Evolutionary conservation across 202 grass and related monocot species (phyloP).

Genomic region (Digitaria exilis): DNA sequence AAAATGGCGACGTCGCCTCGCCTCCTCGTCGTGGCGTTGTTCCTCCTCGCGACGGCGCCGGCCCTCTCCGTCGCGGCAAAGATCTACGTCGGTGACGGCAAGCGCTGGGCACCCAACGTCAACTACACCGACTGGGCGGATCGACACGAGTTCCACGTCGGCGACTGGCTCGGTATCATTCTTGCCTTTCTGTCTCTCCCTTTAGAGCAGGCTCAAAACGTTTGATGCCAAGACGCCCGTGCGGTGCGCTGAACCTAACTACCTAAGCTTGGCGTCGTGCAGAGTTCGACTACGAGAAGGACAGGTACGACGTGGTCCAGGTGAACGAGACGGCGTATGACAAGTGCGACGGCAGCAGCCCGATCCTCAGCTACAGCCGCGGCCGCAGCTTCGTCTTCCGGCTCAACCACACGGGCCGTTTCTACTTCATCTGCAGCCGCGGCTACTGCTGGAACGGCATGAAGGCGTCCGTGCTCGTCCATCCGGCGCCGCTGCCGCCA

Average conservation of each 20-base stretch:
- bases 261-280: neutral
- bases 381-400: constrained; percentile 45
- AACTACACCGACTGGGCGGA: constrained; percentile 60
- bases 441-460: constrained; percentile 63
- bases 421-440: constrained; percentile 71
- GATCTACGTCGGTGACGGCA: constrained; percentile 39
- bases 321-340: constrained; percentile 51
- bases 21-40: neutral
- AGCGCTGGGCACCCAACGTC: constrained; percentile 34
- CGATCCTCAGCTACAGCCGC: constrained; percentile 35
- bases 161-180: constrained; percentile 53
- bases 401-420: constrained; percentile 39
- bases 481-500: neutral
- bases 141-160: constrained; percentile 43
- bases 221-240: too few species aligned
- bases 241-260: neutral
- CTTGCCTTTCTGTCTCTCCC: too few species aligned
- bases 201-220: neutral
- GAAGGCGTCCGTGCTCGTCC: constrained; percentile 57
- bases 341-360: constrained; percentile 33
- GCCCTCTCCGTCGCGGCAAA: neutral
- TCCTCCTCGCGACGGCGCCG: constrained; percentile 13
- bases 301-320: constrained; percentile 55
- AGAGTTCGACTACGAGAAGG: constrained; percentile 51
- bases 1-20: constrained; percentile 25